Evolutionary conservation across 257 asterid species (phyloP).

Genomic region (Solanum chaucha): DNA sequence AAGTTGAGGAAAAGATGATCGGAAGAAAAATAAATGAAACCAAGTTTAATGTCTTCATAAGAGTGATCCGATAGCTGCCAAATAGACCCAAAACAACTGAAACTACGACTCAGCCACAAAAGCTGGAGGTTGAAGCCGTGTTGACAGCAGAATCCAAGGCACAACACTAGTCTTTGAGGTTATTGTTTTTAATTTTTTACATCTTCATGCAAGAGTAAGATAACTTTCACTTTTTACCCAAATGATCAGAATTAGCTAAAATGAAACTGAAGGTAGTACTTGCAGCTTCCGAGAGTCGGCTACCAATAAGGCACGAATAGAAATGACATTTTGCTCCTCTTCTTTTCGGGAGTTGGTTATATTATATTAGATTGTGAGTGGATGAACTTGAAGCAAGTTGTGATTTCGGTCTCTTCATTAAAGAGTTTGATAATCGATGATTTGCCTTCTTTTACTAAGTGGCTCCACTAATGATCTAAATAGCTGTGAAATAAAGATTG

Average conservation of each 20-base stretch:
- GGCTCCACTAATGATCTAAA: constrained; percentile 19
- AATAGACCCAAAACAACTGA: background rate
- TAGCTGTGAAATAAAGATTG: constrained; percentile 38
- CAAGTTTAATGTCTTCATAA: no score
- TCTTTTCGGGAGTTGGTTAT: constrained; percentile 29
- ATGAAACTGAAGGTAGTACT: background rate
- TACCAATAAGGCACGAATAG: no score
- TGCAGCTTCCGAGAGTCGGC: background rate
- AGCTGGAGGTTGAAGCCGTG: background rate
- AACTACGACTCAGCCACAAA: background rate
- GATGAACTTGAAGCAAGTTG: no score
- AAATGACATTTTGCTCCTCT: no score
- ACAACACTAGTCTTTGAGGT: no score
- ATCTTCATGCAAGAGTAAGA: background rate
- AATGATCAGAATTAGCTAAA: background rate
- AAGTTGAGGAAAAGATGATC: no score
- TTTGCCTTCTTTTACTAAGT: constrained; percentile 16
- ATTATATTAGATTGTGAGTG: no score
- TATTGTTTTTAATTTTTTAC: no score
- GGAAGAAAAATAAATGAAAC: no score
- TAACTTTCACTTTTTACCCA: background rate
- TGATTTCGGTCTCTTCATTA: no score
- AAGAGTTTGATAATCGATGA: no score
- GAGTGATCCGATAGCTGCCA: no score
- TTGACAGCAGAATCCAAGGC: background rate